Evolutionary conservation across 352 stramenopile species (phyloP).

Genomic region (Phytophthora vignae): DNA sequence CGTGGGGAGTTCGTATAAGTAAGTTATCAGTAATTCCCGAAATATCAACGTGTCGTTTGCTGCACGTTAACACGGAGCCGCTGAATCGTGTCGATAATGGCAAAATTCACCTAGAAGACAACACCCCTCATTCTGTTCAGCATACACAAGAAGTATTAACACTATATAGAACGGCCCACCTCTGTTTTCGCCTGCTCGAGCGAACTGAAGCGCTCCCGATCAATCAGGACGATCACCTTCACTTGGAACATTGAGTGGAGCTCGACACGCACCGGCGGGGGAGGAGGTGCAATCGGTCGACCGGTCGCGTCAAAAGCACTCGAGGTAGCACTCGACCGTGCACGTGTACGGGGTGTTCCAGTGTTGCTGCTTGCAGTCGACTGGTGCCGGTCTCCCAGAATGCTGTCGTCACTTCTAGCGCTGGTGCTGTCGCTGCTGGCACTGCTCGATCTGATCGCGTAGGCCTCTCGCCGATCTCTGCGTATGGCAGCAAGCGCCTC

Average conservation of each 20-base stretch:
- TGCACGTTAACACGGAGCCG: constrained; percentile 42
- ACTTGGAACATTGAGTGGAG: constrained; percentile 66
- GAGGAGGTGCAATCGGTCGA: constrained; percentile 34
- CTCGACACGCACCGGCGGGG: constrained; percentile 47
- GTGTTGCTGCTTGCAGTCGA: constrained; percentile 36
- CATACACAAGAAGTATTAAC: not conserved
- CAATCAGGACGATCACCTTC: constrained; percentile 68
- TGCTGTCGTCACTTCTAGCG: constrained; percentile 33
- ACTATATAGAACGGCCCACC: constrained; percentile 35
- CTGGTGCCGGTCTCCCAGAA: constrained; percentile 25
- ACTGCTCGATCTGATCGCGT: constrained; percentile 35
- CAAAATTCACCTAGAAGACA: constrained; percentile 43
- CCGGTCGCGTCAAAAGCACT: constrained; percentile 42
- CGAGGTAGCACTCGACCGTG: constrained; percentile 31
- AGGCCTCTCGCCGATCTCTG: constrained; percentile 29
- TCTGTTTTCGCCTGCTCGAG: constrained; percentile 72
- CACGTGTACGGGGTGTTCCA: constrained; percentile 12
- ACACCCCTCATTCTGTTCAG: not conserved
- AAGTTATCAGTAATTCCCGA: constrained; percentile 12
- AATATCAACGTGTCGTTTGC: constrained; percentile 30
- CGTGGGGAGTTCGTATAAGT: constrained; percentile 18
- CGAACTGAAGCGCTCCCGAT: constrained; percentile 57
- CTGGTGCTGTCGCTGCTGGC: constrained; percentile 42
- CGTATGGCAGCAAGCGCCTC: constrained; percentile 34
- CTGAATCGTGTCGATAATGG: constrained; percentile 68